A percentile compares a stretch with the other conserved stretches of the same genome.
Conservation (phyloP, 129 eudicot genomes). For the Kitagawia praeruptora region DNA sequence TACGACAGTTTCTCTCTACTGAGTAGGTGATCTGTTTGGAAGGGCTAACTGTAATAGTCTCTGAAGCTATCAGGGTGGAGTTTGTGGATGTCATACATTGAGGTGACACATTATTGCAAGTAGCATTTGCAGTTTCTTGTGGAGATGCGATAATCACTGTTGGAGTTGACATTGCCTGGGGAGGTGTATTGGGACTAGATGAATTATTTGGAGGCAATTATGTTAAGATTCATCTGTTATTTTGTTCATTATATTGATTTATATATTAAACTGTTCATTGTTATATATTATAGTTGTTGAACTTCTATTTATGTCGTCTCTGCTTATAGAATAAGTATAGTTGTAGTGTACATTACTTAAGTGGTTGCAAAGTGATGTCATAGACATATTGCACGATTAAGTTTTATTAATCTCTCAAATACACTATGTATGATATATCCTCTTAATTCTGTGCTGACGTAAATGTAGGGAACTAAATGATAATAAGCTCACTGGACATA, state of each 20-base stretch:
- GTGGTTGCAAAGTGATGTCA: neutral
- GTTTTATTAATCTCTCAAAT: neutral
- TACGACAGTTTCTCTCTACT: constrained; percentile 56
- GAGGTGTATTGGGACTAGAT: constrained; percentile 76
- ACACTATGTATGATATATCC: neutral
- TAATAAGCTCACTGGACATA: constrained; percentile 69
- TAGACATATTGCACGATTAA: neutral
- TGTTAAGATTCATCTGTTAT: too few relatives aligned
- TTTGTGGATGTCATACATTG: constrained; percentile 54
- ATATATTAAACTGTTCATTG: too few relatives aligned
- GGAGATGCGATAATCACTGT: constrained; percentile 52
- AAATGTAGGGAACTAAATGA: constrained; percentile 70
- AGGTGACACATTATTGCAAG: constrained; percentile 35
- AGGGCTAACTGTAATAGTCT: constrained; percentile 78
- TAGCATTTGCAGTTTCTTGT: constrained; percentile 33
- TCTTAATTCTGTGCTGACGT: neutral
- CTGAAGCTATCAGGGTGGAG: constrained; percentile 64
- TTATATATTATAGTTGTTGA: too few relatives aligned
- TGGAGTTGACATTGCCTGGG: constrained; percentile 48
- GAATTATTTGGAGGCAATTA: constrained; percentile 36
- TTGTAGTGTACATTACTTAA: neutral
- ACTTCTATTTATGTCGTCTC: neutral
- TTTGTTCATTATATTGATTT: too few relatives aligned
- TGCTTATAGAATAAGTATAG: neutral
- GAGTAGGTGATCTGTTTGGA: constrained; percentile 56